Evolutionary conservation across 2,329 filamentous ascomycete species (phyloP).

Genomic region (Ceratocystiopsis minuta): DNA sequence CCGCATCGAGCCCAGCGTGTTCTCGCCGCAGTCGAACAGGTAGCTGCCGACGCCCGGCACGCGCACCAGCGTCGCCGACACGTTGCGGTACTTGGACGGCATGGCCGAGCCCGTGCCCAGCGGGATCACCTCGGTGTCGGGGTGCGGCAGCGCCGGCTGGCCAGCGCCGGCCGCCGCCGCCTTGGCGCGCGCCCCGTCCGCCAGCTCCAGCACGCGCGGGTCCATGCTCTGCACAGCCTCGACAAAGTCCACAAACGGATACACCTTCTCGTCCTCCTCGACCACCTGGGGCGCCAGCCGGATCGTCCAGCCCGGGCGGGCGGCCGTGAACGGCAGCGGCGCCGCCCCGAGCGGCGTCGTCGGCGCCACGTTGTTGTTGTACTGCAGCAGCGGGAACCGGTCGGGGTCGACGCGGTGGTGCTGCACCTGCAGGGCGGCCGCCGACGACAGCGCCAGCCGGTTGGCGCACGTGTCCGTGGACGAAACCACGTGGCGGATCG

Average conservation of each 20-base stretch:
- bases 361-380: slow-evolving; percentile 28
- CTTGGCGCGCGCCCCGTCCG: slow-evolving; percentile 26
- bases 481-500: slow-evolving; percentile 60
- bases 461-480: slow-evolving; percentile 60
- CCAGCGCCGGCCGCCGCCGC: slow-evolving; percentile 32
- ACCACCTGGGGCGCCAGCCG: slow-evolving; percentile 28
- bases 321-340: slow-evolving; percentile 17
- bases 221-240: slow-evolving; percentile 23
- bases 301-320: slow-evolving; percentile 25
- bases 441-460: slow-evolving; percentile 49
- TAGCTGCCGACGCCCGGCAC: slow-evolving; percentile 79
- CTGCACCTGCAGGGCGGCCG: slow-evolving; percentile 47
- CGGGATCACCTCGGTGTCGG: slow-evolving; percentile 63
- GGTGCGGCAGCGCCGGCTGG: slow-evolving; percentile 22
- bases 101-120: slow-evolving; percentile 81
- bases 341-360: slow-evolving; percentile 1
- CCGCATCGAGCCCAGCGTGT: slow-evolving; percentile 71
- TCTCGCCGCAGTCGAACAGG: slow-evolving; percentile 81
- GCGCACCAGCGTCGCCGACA: slow-evolving; percentile 70
- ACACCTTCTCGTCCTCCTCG: slow-evolving; percentile 26
- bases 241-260: slow-evolving; percentile 30
- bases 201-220: slow-evolving; percentile 31
- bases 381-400: slow-evolving; percentile 53
- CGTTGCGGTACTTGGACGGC: slow-evolving; percentile 89
- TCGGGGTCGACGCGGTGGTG: slow-evolving; percentile 55